Evolutionary conservation across 192 early-diverging fungal species (phyloP).

Genomic region (Allomyces javanicus): DNA sequence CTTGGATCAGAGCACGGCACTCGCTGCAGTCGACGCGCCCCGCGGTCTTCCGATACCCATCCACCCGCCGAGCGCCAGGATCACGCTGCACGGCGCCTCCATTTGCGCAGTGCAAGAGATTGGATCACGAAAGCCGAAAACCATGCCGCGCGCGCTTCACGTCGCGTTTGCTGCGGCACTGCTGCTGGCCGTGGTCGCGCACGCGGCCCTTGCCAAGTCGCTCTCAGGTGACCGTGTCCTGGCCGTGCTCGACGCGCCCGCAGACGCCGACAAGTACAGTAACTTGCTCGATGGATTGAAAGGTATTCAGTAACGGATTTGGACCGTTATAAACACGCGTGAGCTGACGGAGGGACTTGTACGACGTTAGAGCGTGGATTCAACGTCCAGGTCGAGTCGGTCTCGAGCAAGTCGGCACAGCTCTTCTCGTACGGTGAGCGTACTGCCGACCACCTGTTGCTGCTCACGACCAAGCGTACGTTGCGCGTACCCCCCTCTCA

Average conservation of each 20-base stretch:
- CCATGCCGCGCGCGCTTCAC: no score
- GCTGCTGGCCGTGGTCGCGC: background rate
- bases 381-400: background rate
- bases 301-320: conserved; percentile 12
- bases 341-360: no score
- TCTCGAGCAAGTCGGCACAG: background rate
- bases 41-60: no score
- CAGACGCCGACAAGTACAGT: conserved; percentile 20
- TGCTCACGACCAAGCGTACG: background rate
- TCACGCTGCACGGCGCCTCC: no score
- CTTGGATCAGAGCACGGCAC: no score
- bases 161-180: background rate
- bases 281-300: conserved; percentile 36
- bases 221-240: conserved; percentile 41
- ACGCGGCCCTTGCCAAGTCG: conserved; percentile 25
- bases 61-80: no score
- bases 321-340: no score
- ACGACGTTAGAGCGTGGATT: background rate
- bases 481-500: no score
- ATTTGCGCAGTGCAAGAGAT: no score
- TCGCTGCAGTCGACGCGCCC: no score
- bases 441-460: background rate
- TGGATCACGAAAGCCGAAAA: no score
- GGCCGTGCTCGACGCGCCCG: conserved; percentile 40
- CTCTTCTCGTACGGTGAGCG: background rate